Conservation (phyloP, 2,329 filamentous ascomycete genomes). For the Nothophaeocryptopus gaeumannii region DNA sequence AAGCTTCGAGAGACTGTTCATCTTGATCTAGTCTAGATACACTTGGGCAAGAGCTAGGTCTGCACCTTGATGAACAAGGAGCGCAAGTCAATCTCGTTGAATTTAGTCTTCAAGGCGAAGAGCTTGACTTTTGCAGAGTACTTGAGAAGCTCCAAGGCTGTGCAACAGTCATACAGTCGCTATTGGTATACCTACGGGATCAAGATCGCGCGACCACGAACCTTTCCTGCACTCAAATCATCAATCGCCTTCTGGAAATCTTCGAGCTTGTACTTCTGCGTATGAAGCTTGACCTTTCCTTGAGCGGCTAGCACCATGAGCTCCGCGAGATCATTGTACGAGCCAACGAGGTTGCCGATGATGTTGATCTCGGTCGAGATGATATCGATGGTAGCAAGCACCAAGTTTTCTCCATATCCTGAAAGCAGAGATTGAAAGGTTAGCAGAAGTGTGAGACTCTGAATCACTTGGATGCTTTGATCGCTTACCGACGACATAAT, state of each 20-base stretch:
- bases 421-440: too few relatives aligned
- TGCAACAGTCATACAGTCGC: neutral
- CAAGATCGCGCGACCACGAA: conserved; percentile 25
- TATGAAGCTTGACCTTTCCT: conserved; percentile 28
- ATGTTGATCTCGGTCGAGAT: conserved; percentile 30
- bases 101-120: neutral
- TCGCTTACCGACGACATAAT: conserved; percentile 24
- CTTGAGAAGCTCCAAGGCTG: neutral
- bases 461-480: too few relatives aligned
- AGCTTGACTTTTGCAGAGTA: neutral
- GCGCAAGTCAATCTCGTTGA: too few relatives aligned
- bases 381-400: conserved; percentile 23
- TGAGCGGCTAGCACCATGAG: conserved; percentile 27
- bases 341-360: conserved; percentile 26
- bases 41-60: too few relatives aligned
- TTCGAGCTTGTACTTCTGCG: conserved; percentile 27
- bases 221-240: conserved; percentile 24
- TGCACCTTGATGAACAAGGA: too few relatives aligned
- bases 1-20: too few relatives aligned
- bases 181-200: conserved; percentile 16
- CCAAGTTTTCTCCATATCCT: conserved; percentile 23
- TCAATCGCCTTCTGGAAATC: conserved; percentile 29
- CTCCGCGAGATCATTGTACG: conserved; percentile 27
- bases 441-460: too few relatives aligned
- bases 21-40: too few relatives aligned